Conservation (phyloP, 148 eudicot genomes). For the Selenicereus undatus region DNA sequence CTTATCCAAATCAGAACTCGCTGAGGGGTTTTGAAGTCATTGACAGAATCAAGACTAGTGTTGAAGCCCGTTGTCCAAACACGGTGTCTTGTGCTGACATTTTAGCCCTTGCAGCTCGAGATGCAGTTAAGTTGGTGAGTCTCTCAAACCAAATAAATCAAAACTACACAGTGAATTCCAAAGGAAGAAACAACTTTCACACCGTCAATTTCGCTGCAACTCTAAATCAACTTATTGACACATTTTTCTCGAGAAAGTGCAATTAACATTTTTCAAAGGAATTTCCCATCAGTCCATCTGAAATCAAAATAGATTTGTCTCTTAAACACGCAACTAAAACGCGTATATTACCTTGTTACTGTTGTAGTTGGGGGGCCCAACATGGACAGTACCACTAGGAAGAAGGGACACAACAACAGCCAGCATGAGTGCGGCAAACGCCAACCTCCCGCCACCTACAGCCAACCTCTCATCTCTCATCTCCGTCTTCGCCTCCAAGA, state of each 20-base stretch:
- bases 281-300: no score
- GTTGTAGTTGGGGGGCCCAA: slow-evolving; percentile 41
- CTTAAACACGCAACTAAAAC: no score
- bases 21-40: slow-evolving; percentile 31
- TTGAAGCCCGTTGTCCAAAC: slow-evolving; percentile 21
- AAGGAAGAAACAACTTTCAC: no score
- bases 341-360: no score
- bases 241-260: no score
- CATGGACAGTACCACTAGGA: slow-evolving; percentile 51
- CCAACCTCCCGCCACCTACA: slow-evolving; percentile 43
- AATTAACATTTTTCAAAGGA: no score
- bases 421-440: slow-evolving; percentile 36
- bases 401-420: slow-evolving; percentile 48
- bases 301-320: no score
- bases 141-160: slow-evolving; percentile 5
- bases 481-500: slow-evolving; percentile 36
- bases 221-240: no score
- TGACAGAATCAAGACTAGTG: slow-evolving; percentile 27
- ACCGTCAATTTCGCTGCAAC: no score
- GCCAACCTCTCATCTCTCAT: slow-evolving; percentile 34
- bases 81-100: slow-evolving; percentile 38
- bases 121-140: slow-evolving; percentile 30
- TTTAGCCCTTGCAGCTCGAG: slow-evolving; percentile 36
- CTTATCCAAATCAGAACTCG: slow-evolving; percentile 26
- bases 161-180: no score